These are phyloP conservation scores for Hemisphaericaspora xylofermentans DNA, from an alignment of 1,139 yeast species.

Conservation along the genomic window DNA sequence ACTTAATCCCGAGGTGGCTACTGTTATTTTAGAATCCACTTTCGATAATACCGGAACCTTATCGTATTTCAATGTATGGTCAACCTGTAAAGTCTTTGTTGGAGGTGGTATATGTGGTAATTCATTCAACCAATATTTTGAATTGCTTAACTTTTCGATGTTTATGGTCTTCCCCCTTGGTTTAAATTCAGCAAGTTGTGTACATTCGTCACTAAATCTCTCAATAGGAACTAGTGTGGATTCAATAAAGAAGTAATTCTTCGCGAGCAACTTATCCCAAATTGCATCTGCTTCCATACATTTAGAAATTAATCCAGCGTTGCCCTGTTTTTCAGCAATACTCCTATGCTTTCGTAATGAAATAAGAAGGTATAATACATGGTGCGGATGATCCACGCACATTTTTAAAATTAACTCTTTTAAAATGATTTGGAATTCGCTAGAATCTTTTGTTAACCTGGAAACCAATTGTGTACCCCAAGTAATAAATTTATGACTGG, in stretches of 20 bases:
- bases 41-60: slow-evolving; percentile 47
- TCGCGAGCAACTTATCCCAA: slow-evolving; percentile 29
- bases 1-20: slow-evolving; percentile 83
- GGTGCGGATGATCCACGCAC: slow-evolving; percentile 70
- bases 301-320: slow-evolving; percentile 44
- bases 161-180: slow-evolving; percentile 33
- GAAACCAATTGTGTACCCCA: slow-evolving; percentile 88
- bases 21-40: slow-evolving; percentile 45
- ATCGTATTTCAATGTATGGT: slow-evolving; percentile 44
- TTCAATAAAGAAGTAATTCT: slow-evolving; percentile 6
- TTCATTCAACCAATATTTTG: slow-evolving; percentile 55
- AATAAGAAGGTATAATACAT: slow-evolving; percentile 66
- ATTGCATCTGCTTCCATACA: slow-evolving; percentile 51
- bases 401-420: slow-evolving; percentile 49
- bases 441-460: slow-evolving; percentile 50
- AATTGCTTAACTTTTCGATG: slow-evolving; percentile 39
- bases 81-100: slow-evolving; percentile 48
- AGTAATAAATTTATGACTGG: slow-evolving; percentile 62
- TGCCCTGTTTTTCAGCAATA: slow-evolving; percentile 26
- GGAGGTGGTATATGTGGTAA: slow-evolving; percentile 70
- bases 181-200: slow-evolving; percentile 52
- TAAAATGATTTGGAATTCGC: slow-evolving; percentile 57
- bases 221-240: slow-evolving; percentile 39
- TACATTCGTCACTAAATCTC: slow-evolving; percentile 48
- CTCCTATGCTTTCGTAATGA: slow-evolving; percentile 52